These are phyloP conservation scores for Cornus controversa DNA, from an alignment of 148 eudicot species.

Conservation along the genomic window DNA sequence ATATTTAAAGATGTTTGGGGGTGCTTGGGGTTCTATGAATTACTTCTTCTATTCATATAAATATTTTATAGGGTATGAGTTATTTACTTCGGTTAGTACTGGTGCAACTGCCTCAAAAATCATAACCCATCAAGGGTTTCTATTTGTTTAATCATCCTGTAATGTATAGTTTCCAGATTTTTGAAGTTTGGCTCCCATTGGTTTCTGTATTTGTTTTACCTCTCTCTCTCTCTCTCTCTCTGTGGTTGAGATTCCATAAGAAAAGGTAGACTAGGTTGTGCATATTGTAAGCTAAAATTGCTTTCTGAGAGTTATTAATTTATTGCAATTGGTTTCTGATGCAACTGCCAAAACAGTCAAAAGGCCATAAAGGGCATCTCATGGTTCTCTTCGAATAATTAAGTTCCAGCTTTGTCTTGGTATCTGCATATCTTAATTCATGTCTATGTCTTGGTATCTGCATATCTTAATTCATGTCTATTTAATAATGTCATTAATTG, in stretches of 20 bases:
- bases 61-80: neutral
- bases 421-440: too few relatives aligned
- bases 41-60: neutral
- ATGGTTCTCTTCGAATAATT: neutral
- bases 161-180: neutral
- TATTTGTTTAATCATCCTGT: neutral
- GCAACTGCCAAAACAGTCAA: constrained; percentile 7
- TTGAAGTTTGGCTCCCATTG: neutral
- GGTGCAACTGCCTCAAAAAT: constrained; percentile 11
- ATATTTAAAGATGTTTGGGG: constrained; percentile 2
- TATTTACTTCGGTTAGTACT: too few relatives aligned
- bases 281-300: neutral
- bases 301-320: too few relatives aligned
- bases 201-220: too few relatives aligned
- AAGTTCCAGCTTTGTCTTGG: neutral
- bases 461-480: neutral
- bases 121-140: neutral
- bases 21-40: neutral
- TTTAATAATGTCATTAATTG: neutral
- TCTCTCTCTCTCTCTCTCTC: too few relatives aligned
- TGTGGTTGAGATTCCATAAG: too few relatives aligned
- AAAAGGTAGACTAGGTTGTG: too few relatives aligned
- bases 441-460: neutral
- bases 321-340: neutral
- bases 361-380: neutral